Conservation (phyloP, 2,329 filamentous ascomycete genomes). For the Verticillium albo-atrum region DNA sequence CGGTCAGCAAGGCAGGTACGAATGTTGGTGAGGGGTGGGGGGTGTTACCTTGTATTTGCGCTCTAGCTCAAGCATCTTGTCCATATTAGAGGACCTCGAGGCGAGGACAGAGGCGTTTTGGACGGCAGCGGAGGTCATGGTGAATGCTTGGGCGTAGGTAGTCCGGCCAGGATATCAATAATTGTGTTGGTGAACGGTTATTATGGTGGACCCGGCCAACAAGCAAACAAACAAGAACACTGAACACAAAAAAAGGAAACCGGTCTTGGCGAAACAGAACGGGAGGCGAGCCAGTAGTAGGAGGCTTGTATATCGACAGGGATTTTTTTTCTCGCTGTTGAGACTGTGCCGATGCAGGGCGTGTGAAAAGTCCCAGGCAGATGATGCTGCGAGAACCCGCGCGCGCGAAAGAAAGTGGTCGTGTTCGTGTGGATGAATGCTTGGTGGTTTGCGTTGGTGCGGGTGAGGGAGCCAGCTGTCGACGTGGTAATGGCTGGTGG, state of each 20-base stretch:
- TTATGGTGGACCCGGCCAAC: background rate
- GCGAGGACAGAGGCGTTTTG: background rate
- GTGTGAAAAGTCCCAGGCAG: background rate
- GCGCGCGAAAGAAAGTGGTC: background rate
- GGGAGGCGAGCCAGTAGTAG: background rate
- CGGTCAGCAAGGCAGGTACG: slow-evolving; percentile 2
- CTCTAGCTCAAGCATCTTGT: slow-evolving; percentile 57
- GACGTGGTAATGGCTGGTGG: background rate
- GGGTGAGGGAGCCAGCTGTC: background rate
- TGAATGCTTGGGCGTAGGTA: background rate
- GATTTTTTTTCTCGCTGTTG: background rate
- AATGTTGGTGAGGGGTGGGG: background rate
- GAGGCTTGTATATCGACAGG: background rate
- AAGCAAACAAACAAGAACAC: background rate
- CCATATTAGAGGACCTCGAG: slow-evolving; percentile 38
- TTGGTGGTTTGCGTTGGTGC: background rate
- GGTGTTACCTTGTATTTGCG: slow-evolving; percentile 52
- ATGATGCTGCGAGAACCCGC: background rate
- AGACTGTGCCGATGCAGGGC: background rate
- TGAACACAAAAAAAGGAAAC: background rate
- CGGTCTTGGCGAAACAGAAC: background rate
- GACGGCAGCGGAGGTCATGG: slow-evolving; percentile 5
- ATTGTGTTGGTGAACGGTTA: background rate
- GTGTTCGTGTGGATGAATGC: background rate
- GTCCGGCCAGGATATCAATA: background rate